A percentile compares a stretch with the other conserved stretches of the same genome.
phyloP scores from a whole-genome alignment of 768 basidiomycete species.

The Termitomyces sp. region DNA sequence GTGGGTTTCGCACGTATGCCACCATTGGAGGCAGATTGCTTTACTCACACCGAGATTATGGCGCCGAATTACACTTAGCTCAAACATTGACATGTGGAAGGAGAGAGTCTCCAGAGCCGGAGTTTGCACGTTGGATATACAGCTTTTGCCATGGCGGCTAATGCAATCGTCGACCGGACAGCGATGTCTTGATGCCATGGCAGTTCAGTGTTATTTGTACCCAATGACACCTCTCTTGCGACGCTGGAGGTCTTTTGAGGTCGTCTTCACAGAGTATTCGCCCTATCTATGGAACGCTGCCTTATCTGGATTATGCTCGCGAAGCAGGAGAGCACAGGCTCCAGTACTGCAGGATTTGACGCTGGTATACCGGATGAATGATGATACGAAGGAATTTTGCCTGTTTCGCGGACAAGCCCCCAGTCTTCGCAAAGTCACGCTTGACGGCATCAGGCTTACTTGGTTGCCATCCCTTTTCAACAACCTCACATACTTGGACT shows the following conservation, averaged over 20 bases:
- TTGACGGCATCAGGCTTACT: conserved; percentile 60
- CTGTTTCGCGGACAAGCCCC: conserved; percentile 63
- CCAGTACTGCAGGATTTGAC: conserved; percentile 47
- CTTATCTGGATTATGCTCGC: conserved; percentile 47
- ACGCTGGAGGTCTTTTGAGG: conserved; percentile 59
- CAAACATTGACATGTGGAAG: conserved; percentile 53
- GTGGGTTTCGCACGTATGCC: conserved; percentile 64
- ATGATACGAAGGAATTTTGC: conserved; percentile 61
- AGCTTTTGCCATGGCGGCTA: conserved; percentile 33
- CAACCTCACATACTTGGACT: conserved; percentile 61
- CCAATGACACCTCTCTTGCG: conserved; percentile 45
- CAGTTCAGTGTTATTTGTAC: conserved; percentile 60
- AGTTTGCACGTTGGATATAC: conserved; percentile 57
- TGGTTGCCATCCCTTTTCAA: conserved; percentile 61
- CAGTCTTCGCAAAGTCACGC: conserved; percentile 43
- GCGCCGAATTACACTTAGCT: conserved; percentile 51
- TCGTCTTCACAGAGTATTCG: conserved; percentile 48
- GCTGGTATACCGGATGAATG: conserved; percentile 58
- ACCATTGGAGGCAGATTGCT: conserved; percentile 56
- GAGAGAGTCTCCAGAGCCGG: conserved; percentile 57
- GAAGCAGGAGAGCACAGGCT: conserved; percentile 29
- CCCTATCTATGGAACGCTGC: conserved; percentile 69
- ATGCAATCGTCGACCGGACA: conserved; percentile 20
- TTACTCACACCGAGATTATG: conserved; percentile 60
- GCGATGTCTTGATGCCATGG: conserved; percentile 34